Base-by-base conservation (phyloP, 2,329 filamentous ascomycete species). In the Microascus cirrosus region DNA sequence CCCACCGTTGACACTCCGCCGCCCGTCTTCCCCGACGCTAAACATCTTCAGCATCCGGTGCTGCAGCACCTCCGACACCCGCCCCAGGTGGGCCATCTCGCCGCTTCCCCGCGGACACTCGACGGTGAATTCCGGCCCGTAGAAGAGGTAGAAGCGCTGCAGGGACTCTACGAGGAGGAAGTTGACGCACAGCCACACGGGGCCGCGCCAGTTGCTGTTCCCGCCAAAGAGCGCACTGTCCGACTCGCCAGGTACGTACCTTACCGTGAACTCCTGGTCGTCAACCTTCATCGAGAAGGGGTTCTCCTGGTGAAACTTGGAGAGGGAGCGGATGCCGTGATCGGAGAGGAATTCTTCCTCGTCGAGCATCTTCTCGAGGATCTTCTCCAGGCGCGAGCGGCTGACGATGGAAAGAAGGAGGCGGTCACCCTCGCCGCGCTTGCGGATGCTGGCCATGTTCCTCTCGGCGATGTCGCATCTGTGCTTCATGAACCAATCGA, bases 121-220 rank as follows among this genome's bases (percentile, higher is more conserved):
- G 13, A 97, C 87, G 71, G 95, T 83, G 67, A 96, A 84, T 18
- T 84, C 82, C 60, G 89, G 87, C 60, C 93, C 93, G 68, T 97
- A 96, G 77, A 96, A 97, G 73, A 97, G 87, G 75, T 90, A 95
- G 77, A 95, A 97, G 35, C 93, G 82, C 66, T 96, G 89, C n/a
- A 96, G 81, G 7, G 92, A 93, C 71, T 97, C 93, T 48, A 97
- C 87, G 15, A 97, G 81, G 57, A 97, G 74, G 74, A 96, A 96
- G 73, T 97, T 97, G 74, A 96, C 91, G 61, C 90, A 94, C 54
- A 96, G 80, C 93, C 93, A 97, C 64, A 96, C 93, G 0, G 94
- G 93, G 1, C 88, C 93, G 74, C 93, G 84, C 93, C 93, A 97
- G 73, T 97, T 97, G 71, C 91, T 96, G 80, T 97, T 97, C 63